These are phyloP conservation scores for Leccinellum albellum DNA, from an alignment of 768 basidiomycete genomes.

Conservation along the genomic window DNA sequence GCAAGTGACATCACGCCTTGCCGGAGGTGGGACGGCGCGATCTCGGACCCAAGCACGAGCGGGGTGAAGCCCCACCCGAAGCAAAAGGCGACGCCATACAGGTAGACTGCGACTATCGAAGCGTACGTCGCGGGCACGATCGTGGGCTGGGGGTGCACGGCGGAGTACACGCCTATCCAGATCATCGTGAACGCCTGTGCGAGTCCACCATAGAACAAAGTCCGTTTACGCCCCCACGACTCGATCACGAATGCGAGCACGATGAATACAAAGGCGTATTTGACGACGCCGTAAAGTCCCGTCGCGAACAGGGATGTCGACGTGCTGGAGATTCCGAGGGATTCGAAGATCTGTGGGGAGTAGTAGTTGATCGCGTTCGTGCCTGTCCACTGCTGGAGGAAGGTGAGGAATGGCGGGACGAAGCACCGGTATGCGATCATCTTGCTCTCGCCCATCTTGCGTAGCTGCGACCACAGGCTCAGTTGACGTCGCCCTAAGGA, in stretches of 20 bases:
- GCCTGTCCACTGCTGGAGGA: conserved; percentile 40
- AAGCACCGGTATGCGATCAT: conserved; percentile 29
- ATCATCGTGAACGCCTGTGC: conserved; percentile 36
- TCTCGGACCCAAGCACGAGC: conserved; percentile 33
- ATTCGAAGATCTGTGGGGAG: conserved; percentile 34
- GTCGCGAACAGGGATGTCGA: conserved; percentile 36
- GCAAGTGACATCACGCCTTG: conserved; percentile 31
- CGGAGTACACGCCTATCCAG: conserved; percentile 33
- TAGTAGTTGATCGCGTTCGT: conserved; percentile 43
- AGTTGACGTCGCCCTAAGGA: conserved; percentile 30
- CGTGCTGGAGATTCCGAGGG: conserved; percentile 33
- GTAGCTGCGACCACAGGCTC: conserved; percentile 26
- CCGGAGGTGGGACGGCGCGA: conserved; percentile 36
- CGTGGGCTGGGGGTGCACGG: conserved; percentile 24
- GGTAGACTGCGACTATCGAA: conserved; percentile 35
- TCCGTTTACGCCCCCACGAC: conserved; percentile 36
- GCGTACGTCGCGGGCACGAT: conserved; percentile 32
- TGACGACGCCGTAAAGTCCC: conserved; percentile 40
- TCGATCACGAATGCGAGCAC: conserved; percentile 38
- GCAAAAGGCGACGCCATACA: conserved; percentile 35
- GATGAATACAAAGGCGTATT: conserved; percentile 30
- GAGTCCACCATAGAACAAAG: conserved; percentile 35
- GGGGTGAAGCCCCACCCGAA: conserved; percentile 34
- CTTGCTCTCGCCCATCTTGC: conserved; percentile 33
- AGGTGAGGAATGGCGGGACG: conserved; percentile 32